Evolutionary conservation across 1,139 yeast species (phyloP), one percentile per base, ranked within the genome.

Genomic region (Suhomyces chickasaworum): DNA sequence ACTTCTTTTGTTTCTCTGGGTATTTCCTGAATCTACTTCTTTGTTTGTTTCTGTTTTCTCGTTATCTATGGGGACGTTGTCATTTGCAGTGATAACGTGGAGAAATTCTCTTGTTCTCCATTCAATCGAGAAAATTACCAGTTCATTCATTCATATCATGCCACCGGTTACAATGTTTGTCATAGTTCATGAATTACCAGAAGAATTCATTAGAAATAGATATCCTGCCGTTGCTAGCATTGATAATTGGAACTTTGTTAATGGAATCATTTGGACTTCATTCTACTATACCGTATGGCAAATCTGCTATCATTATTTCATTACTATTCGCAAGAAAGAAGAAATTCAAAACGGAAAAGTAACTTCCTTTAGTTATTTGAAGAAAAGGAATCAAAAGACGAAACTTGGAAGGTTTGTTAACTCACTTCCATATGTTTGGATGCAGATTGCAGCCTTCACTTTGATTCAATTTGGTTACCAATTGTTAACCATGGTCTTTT

Each of bases 31-130:
- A 37, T 88, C 96, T 1, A 75, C 76, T 37, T 77, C 83, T 47
- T 70, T 93, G 35, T 91, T 86, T 65, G 81, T 89, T 21, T 78
- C 93, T 8, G 90, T 95, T 55, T 91, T 89, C 66, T 86, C 97
- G 12, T 80, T 93, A 49, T 79, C 95, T 2, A 83, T 86, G 71
- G 98, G 98, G 1, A 89, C 97, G 0, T 69, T 93, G 45, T 81
- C 96, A 8, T 91, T 89, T 79, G 98, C 98, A 0, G 97, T 93
- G 16, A 84, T 91, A 33, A 89, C 97, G 0, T 93, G 99, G 99
- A 77, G 96, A 58, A 93, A 93, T 63, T 90, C 97, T 7, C 75
- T 93, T 48, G 98, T 93, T 7, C 74, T 93, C 41, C 99, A 93
- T 61, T 86, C 95, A 15, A 80, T 93, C 52, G 98, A 91, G 53